Evolutionary conservation across 169 alveolate species (phyloP).

Genomic region (Plasmodium coatneyi): DNA sequence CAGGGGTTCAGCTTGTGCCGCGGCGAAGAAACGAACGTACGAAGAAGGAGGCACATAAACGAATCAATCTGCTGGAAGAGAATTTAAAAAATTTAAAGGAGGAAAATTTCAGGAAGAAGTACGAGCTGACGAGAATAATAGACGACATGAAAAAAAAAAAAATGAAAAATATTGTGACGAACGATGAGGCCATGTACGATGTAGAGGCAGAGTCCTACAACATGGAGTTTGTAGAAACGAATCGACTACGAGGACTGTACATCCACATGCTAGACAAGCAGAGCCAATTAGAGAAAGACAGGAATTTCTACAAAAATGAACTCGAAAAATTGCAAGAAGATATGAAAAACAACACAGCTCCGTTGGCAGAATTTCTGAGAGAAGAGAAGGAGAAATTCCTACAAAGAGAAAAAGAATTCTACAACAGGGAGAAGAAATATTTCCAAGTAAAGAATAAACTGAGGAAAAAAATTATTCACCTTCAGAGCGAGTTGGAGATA

Average conservation of each 20-base stretch:
- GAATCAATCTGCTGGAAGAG: not conserved
- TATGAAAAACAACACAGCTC: constrained; percentile 24
- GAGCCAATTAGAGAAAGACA: constrained; percentile 25
- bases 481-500: constrained; percentile 29
- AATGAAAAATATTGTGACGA: not conserved
- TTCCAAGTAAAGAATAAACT: constrained; percentile 20
- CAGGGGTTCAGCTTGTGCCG: not conserved
- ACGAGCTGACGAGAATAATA: constrained; percentile 16
- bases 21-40: not conserved
- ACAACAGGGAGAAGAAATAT: constrained; percentile 44
- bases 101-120: constrained; percentile 25
- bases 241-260: constrained; percentile 44
- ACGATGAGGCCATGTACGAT: not conserved
- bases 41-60: not conserved
- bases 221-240: constrained; percentile 46
- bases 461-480: constrained; percentile 8
- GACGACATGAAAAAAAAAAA: not conserved
- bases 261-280: constrained; percentile 45
- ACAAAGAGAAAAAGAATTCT: constrained; percentile 55
- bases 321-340: constrained; percentile 35
- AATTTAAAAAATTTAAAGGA: constrained; percentile 3
- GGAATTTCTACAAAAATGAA: constrained; percentile 51
- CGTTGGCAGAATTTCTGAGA: constrained; percentile 20
- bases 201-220: not conserved
- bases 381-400: constrained; percentile 28